Base-by-base conservation (phyloP, 345 rosid species). In the Linum trigynum region DNA sequence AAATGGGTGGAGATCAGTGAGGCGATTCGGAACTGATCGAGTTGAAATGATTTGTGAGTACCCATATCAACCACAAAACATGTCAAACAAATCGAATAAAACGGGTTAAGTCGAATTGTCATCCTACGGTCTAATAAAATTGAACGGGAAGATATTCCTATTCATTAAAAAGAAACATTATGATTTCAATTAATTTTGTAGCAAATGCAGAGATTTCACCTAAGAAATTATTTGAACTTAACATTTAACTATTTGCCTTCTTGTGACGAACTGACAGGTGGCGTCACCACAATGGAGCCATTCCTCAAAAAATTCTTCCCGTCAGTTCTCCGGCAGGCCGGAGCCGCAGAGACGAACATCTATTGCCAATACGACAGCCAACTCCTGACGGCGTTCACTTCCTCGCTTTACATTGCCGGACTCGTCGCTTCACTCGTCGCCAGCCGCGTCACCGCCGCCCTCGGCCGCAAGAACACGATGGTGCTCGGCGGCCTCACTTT, bases 251-350 rank as follows among this genome's bases (percentile, higher is more conserved):
- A 8, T 51, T 51, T n/a, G 10, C 8, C 15, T 4, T 3, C 43
- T 17, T 8, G 23, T 53, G 65, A 7, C 16, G 55, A 70, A 51
- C 15, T 56, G n/a, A 8, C 79, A 91, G 92, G 96, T 3, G 95
- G 96, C 39, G 98, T 89, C 17, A 92, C 92, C 5, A 89, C 95
- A 5, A 92, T 92, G 96, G 74, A 14, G 53, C 89, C 98, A 32
- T 92, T 92, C 77, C 85, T 92, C 39, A 60, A 71, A 38, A 84
- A 89, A 55, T 87, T 89, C 73, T 92, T 92, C 74, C 98, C 98
- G 59, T 65, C 84, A 0, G 76, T 87, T 48, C 58, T 87, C 39
- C 68, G 39, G 69, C 85, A 85, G 71, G 70, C 79, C 12, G 70
- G 84, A 1, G 78, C 68, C 72, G 82, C 85, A 59, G 79, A 82